These are phyloP conservation scores for Kalanchoe fedtschenkoi DNA, from an alignment of 164 flowering plant genomes.

Conservation along the genomic window DNA sequence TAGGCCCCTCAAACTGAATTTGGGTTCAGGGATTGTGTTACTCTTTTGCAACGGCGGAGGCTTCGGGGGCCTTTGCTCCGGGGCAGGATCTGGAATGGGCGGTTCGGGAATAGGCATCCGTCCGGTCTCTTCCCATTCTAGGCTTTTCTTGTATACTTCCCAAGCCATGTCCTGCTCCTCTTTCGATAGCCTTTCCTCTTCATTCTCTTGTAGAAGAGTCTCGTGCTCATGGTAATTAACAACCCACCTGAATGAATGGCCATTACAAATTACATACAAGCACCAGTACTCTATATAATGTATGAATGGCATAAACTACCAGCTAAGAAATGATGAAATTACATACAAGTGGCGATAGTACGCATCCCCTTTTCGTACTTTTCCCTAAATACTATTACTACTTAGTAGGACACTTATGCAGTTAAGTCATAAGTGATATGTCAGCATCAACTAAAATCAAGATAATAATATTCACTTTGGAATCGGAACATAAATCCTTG, in stretches of 20 bases:
- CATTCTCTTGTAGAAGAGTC: constrained; percentile 91
- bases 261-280: too few relatives aligned
- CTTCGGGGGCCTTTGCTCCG: constrained; percentile 24
- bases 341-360: too few relatives aligned
- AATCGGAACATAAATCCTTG: too few relatives aligned
- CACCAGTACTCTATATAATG: too few relatives aligned
- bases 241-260: constrained; percentile 71
- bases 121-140: constrained; percentile 82
- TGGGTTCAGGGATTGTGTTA: constrained; percentile 13
- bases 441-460: too few relatives aligned
- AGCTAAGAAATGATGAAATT: too few relatives aligned
- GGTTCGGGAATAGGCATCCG: constrained; percentile 35
- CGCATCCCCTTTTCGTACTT: too few relatives aligned
- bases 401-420: too few relatives aligned
- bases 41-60: neutral
- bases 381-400: too few relatives aligned
- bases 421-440: too few relatives aligned
- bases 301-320: too few relatives aligned
- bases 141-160: constrained; percentile 56
- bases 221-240: constrained; percentile 92
- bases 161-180: constrained; percentile 99
- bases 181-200: constrained; percentile 89
- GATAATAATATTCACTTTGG: too few relatives aligned
- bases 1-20: constrained; percentile 20
- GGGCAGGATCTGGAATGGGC: constrained; percentile 28